Evolutionary conservation across 495 filamentous ascomycete species (phyloP).

Genomic region (Penicillium waksmanii): DNA sequence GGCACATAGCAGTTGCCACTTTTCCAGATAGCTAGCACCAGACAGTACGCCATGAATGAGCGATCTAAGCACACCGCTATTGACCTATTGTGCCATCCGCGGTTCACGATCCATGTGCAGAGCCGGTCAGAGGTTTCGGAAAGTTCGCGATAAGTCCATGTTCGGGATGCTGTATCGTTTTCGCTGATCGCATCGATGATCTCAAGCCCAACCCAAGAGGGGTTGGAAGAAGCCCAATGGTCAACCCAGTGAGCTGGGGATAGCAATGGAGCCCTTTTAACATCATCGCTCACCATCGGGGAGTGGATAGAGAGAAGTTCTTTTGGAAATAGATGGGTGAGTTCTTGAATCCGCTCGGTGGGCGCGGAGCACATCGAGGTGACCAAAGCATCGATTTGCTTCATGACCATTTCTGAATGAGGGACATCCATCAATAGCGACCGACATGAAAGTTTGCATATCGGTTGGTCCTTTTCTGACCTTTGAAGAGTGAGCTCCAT

Average conservation of each 20-base stretch:
- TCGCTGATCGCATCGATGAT: slow-evolving; percentile 1
- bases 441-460: neutral
- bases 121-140: slow-evolving; percentile 9
- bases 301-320: neutral
- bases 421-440: neutral
- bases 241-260: slow-evolving; percentile 16
- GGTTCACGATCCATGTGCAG: slow-evolving; percentile 5
- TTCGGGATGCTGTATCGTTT: neutral
- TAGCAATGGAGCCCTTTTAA: neutral
- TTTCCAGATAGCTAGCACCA: slow-evolving; percentile 29
- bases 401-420: neutral
- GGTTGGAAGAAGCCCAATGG: slow-evolving; percentile 10
- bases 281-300: neutral
- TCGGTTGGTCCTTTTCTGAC: neutral
- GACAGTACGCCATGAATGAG: slow-evolving; percentile 22
- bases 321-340: neutral
- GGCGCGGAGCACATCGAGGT: neutral
- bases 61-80: slow-evolving; percentile 3
- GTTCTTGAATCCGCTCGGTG: neutral
- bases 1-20: slow-evolving; percentile 73
- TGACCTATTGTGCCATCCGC: neutral
- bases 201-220: slow-evolving; percentile 1
- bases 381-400: neutral
- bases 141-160: slow-evolving; percentile 16
- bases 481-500: neutral